Evolutionary conservation across 169 alveolate species (phyloP), one percentile per base, ranked within the genome.

Genomic region (Cystoisospora suis): DNA sequence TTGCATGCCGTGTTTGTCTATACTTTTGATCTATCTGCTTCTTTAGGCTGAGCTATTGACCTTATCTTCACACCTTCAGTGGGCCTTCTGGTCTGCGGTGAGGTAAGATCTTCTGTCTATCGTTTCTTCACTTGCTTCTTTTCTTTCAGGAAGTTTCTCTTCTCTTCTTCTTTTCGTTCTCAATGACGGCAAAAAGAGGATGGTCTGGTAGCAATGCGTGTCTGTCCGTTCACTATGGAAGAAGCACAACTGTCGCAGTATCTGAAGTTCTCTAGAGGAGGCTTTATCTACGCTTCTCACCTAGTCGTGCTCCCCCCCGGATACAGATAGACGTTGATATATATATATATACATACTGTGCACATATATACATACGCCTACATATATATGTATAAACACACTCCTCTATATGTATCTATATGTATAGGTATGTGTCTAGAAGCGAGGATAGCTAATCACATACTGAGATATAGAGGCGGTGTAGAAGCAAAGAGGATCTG

Each of bases 11-110:
- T n/a, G n/a, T n/a, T n/a, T n/a, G n/a, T n/a, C n/a, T n/a, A n/a
- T n/a, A n/a, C n/a, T n/a, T n/a, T n/a, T n/a, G n/a, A n/a, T n/a
- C n/a, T n/a, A n/a, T 12, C 65, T 53, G 65, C 65, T 53, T 23
- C 23, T 53, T 12, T 34, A 72, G 83, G 56, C 32, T 17, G 3
- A 5, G 56, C 83, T 72, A 6, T 34, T 72, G 9, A 20, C 53
- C 29, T 38, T 72, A 29, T 2, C 83, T 34, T 72, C 83, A 5
- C 83, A 72, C 27, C 56, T 72, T 3, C 23, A 40, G 0, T 72
- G 83, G 83, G 47, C 83, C 27, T 72, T 72, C 83, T 72, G 83
- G 83, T 72, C 83, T 4, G 83, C 42, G 0, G 45, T 72, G 29
- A 32, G 27, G 45, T 72, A 15, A 12, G 29, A 7, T 72, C 36